Base-by-base conservation (phyloP, 495 filamentous ascomycete genomes). In the Penicillium pulvis region DNA sequence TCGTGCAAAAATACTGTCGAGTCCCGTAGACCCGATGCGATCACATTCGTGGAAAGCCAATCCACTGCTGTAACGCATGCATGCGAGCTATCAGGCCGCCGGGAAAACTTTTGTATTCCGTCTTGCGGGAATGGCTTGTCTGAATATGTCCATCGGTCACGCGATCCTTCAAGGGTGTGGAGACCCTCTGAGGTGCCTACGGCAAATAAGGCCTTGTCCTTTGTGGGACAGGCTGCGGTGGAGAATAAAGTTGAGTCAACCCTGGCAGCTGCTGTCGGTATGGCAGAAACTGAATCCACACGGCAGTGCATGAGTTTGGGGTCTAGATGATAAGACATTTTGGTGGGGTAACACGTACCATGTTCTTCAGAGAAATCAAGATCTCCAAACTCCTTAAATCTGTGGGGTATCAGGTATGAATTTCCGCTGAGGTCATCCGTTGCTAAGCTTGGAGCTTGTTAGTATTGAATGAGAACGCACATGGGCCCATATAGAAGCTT, bases 171-270 rank as follows among this genome's bases (percentile, higher is more conserved):
- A 8, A 78, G 56, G 4, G 71, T 76, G 52, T 75, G 60, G 4
- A 79, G 64, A 26, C 75, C 77, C 17, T 76, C 65, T 9, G 77
- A 79, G 4, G 75, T 72, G 14, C 75, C 77, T 41, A 79, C 60
- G 24, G 77, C 77, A 41, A 79, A 79, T 12, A 69, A 55, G 3
- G 72, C 62, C 35, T 56, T 62, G 44, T 52, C 53, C 3, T 64
- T 65, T 26, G 59, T 55, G 48, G 71, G 76, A 31, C 68, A 71
- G 0, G 75, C 59, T 0, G 75, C 71, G 2, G 77, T 75, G 39
- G 70, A 75, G 73, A 74, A 77, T 30, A 78, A 39, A 0, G 70
- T 70, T 14, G 64, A 72, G 28, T 28, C 4, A 28, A 28, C 28
- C 28, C 6, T 28, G 28, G 3, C 28, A 28, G 28, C 28, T 28